phyloP scores from a whole-genome alignment of 176 grass and related monocot genomes.

The Phyllostachys edulis region DNA sequence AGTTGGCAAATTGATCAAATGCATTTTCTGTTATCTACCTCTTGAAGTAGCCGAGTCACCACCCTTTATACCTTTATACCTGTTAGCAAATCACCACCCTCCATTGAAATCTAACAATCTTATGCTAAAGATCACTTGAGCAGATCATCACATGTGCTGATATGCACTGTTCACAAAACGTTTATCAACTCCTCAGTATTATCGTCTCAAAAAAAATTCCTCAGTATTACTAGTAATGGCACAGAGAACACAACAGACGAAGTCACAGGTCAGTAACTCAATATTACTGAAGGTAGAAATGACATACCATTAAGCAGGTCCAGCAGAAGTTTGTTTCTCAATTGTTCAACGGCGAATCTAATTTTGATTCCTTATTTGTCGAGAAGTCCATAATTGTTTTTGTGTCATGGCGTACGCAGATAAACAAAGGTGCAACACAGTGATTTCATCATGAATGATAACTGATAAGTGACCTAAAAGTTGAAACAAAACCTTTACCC shows the following conservation, averaged over 20 bases:
- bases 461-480: neutral
- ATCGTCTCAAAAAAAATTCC: neutral
- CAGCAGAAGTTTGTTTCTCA: neutral
- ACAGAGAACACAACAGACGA: neutral
- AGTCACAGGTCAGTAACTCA: neutral
- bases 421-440: neutral
- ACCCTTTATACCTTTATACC: neutral
- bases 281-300: neutral
- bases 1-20: neutral
- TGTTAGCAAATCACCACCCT: neutral
- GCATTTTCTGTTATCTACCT: too few relatives aligned
- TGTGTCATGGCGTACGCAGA: neutral
- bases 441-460: neutral
- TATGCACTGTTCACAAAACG: neutral
- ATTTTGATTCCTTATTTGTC: neutral
- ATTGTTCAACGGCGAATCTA: neutral
- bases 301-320: neutral
- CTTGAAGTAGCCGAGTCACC: neutral
- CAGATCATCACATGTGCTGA: neutral
- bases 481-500: neutral
- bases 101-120: neutral
- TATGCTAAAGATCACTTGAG: neutral
- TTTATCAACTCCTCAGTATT: neutral
- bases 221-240: neutral
- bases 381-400: neutral